Conservation (phyloP, 2,329 filamentous ascomycete genomes). For the Didymella segeticola region DNA sequence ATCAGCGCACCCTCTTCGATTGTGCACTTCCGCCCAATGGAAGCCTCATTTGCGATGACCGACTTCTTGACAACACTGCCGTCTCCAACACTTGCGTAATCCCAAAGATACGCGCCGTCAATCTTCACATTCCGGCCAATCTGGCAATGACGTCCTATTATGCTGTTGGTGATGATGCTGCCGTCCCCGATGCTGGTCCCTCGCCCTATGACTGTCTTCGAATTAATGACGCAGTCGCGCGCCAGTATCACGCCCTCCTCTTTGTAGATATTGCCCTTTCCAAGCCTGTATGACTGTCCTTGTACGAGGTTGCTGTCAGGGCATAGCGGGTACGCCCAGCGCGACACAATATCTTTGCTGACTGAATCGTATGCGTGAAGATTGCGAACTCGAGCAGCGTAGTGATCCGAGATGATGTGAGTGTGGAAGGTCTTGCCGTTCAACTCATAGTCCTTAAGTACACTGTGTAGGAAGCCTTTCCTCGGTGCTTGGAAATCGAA, state of each 20-base stretch:
- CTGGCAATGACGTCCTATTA: constrained; percentile 83
- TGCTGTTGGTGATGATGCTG: constrained; percentile 73
- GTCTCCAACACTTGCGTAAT: constrained; percentile 79
- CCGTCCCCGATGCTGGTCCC: constrained; percentile 77
- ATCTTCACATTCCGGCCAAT: constrained; percentile 86
- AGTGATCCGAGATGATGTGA: constrained; percentile 81
- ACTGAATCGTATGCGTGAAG: constrained; percentile 90
- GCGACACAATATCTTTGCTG: constrained; percentile 81
- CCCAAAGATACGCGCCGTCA: constrained; percentile 85
- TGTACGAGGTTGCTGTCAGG: constrained; percentile 86
- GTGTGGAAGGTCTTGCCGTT: constrained; percentile 97
- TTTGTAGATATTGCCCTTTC: constrained; percentile 74
- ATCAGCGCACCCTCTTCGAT: constrained; percentile 78
- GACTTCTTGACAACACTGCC: constrained; percentile 72
- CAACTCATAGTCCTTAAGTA: constrained; percentile 94
- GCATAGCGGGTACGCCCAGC: constrained; percentile 88
- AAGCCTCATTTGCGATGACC: constrained; percentile 76
- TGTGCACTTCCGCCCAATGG: constrained; percentile 73
- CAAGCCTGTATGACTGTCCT: constrained; percentile 76
- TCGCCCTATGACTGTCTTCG: constrained; percentile 76
- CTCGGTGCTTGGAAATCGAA: constrained; percentile 95
- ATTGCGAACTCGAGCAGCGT: constrained; percentile 85
- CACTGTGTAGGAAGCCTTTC: constrained; percentile 87
- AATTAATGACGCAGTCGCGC: constrained; percentile 72
- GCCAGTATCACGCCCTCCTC: constrained; percentile 79